Evolutionary conservation across 2,329 filamentous ascomycete species (phyloP), one percentile per base, ranked within the genome.

Genomic region (Karstenula rhodostoma): DNA sequence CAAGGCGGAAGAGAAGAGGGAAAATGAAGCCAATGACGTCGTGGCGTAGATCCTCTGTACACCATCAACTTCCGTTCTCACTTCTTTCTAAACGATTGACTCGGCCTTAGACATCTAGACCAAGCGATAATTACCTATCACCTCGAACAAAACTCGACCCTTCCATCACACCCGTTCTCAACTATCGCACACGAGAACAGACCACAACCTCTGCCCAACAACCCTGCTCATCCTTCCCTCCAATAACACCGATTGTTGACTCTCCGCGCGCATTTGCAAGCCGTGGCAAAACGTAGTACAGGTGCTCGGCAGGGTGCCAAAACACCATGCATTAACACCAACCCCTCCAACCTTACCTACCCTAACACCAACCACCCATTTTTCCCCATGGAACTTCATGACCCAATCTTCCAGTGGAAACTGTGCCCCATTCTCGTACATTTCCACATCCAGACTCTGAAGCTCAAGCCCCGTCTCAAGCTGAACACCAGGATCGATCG

Each of bases 21-120:
- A 86, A 68, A 73, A 78, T 48, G 77, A 81, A 46, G 84, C 83
- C 4, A 86, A 80, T 71, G 79, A 75, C 47, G 76, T 86, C 9
- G 72, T 86, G 63, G 81, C 82, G 44, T 84, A 65, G 42, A 22
- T 9, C 19, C 19, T 19, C 19, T 23, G 19, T 1, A 44, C n/a
- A 44, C 19, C 42, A 44, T 23, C 19, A 12, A 13, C n/a, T 44
- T 44, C 19, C 19, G n/a, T 23, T 3, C 42, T 44, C 19, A 12
- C 19, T 44, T 25, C 19, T 12, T 22, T 43, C n/a, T 12, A n/a
- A 44, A 23, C 19, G 19, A 44, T 10, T 23, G 2, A 44, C 23
- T 23, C 5, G 23, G 42, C 8, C 10, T 23, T 44, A 23, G 42
- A 13, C 42, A 44, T 44, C 6, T 44, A 44, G 19, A 44, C 19